Percentiles rank a stretch among this genome's conserved stretches.
Evolutionary conservation across 108 stramenopile genomes (phyloP).

Genomic region (Nitzschia sp.): DNA sequence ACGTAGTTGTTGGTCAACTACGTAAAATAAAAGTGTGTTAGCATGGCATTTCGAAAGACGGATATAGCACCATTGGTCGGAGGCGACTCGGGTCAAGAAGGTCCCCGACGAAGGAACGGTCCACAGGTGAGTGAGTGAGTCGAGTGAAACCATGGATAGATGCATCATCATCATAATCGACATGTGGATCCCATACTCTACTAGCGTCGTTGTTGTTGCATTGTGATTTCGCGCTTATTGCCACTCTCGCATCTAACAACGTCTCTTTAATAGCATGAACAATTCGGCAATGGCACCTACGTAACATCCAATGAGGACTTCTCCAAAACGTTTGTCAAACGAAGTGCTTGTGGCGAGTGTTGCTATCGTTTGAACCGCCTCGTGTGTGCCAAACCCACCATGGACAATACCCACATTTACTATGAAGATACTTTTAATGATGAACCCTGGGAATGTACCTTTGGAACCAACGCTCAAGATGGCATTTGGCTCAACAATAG

Average conservation of each 20-base stretch:
- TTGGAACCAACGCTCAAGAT: conserved; percentile 66
- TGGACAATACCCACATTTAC: conserved; percentile 16
- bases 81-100: background rate
- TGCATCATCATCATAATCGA: too few relatives aligned
- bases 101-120: background rate
- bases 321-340: conserved; percentile 11
- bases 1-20: too few relatives aligned
- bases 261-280: conserved; percentile 2
- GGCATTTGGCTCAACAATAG: conserved; percentile 81
- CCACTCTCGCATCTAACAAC: too few relatives aligned
- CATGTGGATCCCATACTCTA: too few relatives aligned
- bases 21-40: too few relatives aligned
- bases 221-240: too few relatives aligned
- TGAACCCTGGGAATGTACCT: conserved; percentile 62
- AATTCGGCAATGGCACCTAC: conserved; percentile 3
- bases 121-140: conserved; percentile 18
- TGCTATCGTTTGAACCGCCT: background rate
- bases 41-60: conserved; percentile 9
- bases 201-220: too few relatives aligned
- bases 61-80: conserved; percentile 19
- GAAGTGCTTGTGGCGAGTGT: background rate
- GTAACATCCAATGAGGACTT: conserved; percentile 17
- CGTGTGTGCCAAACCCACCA: conserved; percentile 22
- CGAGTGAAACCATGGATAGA: too few relatives aligned
- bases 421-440: conserved; percentile 77